Evolutionary conservation across 1,284 basidiomycete genomes (phyloP).

Genomic region (Tilletia caries): DNA sequence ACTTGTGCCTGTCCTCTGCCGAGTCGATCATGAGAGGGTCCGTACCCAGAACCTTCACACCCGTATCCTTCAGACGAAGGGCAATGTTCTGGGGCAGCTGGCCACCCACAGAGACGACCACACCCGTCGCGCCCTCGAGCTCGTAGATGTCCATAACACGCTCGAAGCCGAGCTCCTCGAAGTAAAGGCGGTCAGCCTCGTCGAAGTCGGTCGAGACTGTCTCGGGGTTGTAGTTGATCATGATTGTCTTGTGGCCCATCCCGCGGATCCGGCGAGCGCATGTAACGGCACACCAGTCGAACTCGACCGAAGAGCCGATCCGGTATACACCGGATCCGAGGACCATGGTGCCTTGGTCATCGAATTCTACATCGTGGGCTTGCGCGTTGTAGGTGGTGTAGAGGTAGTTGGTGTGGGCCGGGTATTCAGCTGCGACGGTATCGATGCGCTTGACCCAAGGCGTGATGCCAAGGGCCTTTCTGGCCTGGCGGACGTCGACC

Average conservation of each 20-base stretch:
- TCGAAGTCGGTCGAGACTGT: slow-evolving; percentile 99
- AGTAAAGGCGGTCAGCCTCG: slow-evolving; percentile 96
- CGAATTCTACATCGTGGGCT: slow-evolving; percentile 90
- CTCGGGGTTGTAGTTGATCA: slow-evolving; percentile 99
- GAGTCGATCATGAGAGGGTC: slow-evolving; percentile 93
- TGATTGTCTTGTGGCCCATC: slow-evolving; percentile 91
- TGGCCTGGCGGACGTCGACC: slow-evolving; percentile 72
- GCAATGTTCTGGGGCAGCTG: slow-evolving; percentile 85
- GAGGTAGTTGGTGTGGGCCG: slow-evolving; percentile 97
- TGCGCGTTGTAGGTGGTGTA: slow-evolving; percentile 99
- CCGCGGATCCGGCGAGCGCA: slow-evolving; percentile 86
- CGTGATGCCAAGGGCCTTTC: slow-evolving; percentile 81
- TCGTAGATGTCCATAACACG: slow-evolving; percentile 99
- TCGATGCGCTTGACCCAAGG: slow-evolving; percentile 99
- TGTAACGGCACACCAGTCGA: slow-evolving; percentile 99
- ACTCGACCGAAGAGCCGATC: slow-evolving; percentile 97
- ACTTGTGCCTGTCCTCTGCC: slow-evolving; percentile 98
- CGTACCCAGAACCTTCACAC: slow-evolving; percentile 91
- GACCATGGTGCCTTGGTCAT: slow-evolving; percentile 97
- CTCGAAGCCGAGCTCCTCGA: slow-evolving; percentile 96
- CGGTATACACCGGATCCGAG: slow-evolving; percentile 98
- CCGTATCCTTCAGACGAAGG: slow-evolving; percentile 82
- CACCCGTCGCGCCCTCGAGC: slow-evolving; percentile 84
- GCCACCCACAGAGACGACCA: slow-evolving; percentile 95
- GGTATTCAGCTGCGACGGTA: slow-evolving; percentile 97